phyloP scores from a whole-genome alignment of 768 basidiomycete species.

The Auricularia cornea region DNA sequence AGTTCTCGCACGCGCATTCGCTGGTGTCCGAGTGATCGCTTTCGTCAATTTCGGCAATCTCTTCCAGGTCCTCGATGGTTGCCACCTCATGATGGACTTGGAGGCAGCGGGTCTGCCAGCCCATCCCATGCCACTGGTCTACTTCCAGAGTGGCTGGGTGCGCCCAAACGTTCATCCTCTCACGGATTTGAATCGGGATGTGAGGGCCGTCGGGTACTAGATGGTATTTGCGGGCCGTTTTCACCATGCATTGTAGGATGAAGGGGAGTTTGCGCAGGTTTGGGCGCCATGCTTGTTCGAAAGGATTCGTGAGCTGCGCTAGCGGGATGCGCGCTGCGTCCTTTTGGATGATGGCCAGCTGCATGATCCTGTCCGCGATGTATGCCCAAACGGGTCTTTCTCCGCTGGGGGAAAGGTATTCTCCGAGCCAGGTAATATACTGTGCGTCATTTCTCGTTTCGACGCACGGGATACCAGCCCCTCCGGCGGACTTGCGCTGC shows the following conservation, averaged over 20 bases:
- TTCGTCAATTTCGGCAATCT: neutral
- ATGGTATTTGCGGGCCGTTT: neutral
- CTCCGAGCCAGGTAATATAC: constrained; percentile 5
- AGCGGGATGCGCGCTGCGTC: neutral
- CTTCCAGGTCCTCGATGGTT: neutral
- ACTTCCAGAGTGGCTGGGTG: neutral
- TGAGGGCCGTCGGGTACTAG: neutral
- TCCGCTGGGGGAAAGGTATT: neutral
- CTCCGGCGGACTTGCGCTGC: neutral
- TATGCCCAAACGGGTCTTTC: constrained; percentile 4
- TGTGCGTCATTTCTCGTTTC: constrained; percentile 13
- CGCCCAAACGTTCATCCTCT: neutral
- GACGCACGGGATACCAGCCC: neutral
- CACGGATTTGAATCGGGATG: neutral
- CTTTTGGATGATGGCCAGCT: neutral
- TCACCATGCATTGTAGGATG: neutral
- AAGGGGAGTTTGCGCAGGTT: neutral
- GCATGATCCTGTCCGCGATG: constrained; percentile 7
- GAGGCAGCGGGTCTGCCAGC: too few relatives aligned
- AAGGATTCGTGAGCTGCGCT: neutral
- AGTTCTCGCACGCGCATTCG: neutral
- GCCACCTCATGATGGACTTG: neutral
- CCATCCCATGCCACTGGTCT: too few relatives aligned
- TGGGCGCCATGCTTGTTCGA: neutral
- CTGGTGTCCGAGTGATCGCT: neutral